Evolutionary conservation across 805 yeast genomes (phyloP).

Genomic region (Jamesozyma gamospora): DNA sequence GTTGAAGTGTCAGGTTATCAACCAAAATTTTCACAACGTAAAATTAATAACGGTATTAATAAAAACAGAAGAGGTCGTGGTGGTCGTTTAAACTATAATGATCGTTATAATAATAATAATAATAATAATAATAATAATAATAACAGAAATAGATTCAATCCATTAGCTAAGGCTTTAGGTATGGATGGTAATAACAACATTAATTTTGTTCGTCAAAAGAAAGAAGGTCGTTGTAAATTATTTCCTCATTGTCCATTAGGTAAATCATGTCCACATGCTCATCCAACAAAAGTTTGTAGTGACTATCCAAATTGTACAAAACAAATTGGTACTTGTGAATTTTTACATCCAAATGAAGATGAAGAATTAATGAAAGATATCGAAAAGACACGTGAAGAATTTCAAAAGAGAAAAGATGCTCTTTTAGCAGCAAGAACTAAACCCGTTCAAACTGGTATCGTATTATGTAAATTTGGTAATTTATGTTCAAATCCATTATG

Average conservation of each 20-base stretch:
- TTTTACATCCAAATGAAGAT: constrained; percentile 79
- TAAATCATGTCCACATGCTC: constrained; percentile 63
- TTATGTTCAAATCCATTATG: constrained; percentile 70
- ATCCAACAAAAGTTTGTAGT: constrained; percentile 69
- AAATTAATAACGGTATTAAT: constrained; percentile 11
- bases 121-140: constrained; percentile 18
- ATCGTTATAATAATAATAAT: constrained; percentile 11
- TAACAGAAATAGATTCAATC: constrained; percentile 28
- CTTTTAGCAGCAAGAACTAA: constrained; percentile 28
- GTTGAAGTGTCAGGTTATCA: constrained; percentile 10
- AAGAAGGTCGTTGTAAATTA: constrained; percentile 56
- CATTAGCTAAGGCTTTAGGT: constrained; percentile 33
- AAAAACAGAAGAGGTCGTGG: constrained; percentile 13
- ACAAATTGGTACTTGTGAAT: constrained; percentile 73
- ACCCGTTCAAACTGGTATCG: constrained; percentile 39
- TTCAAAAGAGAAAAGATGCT: constrained; percentile 34
- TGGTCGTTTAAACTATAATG: constrained; percentile 14
- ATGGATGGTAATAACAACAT: constrained; percentile 16
- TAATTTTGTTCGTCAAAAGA: constrained; percentile 36
- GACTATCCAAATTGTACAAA: constrained; percentile 71
- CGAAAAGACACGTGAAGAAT: constrained; percentile 50
- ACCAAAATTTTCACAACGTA: constrained; percentile 17
- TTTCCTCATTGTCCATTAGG: constrained; percentile 62
- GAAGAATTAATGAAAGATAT: constrained; percentile 58
- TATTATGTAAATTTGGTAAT: constrained; percentile 66